Evolutionary conservation across 2,329 filamentous ascomycete species (phyloP).

Genomic region (Claviceps quebecensis): DNA sequence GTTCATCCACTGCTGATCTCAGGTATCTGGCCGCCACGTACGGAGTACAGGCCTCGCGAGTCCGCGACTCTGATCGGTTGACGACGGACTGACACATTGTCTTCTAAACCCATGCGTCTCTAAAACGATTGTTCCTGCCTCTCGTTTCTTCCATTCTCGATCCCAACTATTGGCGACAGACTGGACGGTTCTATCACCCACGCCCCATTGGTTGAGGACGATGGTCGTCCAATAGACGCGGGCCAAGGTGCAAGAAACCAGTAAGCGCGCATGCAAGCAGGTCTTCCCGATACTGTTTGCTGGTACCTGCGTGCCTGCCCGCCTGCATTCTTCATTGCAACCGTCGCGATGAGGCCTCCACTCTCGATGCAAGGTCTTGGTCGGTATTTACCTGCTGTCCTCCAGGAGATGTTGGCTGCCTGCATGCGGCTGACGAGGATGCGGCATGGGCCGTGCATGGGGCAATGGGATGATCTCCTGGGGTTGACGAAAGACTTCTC

Average conservation of each 20-base stretch:
- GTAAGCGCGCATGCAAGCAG: neutral
- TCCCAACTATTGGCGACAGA: neutral
- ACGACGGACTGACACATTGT: neutral
- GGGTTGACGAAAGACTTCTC: neutral
- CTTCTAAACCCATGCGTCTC: neutral
- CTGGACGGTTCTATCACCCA: neutral
- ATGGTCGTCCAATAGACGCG: neutral
- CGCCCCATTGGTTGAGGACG: neutral
- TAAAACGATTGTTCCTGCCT: neutral
- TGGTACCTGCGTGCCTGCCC: conserved; percentile 1
- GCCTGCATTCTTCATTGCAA: neutral
- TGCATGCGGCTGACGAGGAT: neutral
- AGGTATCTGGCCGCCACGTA: no score
- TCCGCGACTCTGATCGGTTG: neutral
- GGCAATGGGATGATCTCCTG: neutral
- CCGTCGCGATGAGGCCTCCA: neutral
- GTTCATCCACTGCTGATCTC: no score
- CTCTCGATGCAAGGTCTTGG: neutral
- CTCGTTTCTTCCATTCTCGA: no score
- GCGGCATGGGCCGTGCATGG: neutral
- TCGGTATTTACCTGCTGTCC: neutral
- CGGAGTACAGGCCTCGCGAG: neutral
- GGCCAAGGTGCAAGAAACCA: neutral
- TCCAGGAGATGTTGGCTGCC: neutral
- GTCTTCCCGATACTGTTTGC: neutral